phyloP scores from a whole-genome alignment of 768 basidiomycete species.

The Suillus subluteus region DNA sequence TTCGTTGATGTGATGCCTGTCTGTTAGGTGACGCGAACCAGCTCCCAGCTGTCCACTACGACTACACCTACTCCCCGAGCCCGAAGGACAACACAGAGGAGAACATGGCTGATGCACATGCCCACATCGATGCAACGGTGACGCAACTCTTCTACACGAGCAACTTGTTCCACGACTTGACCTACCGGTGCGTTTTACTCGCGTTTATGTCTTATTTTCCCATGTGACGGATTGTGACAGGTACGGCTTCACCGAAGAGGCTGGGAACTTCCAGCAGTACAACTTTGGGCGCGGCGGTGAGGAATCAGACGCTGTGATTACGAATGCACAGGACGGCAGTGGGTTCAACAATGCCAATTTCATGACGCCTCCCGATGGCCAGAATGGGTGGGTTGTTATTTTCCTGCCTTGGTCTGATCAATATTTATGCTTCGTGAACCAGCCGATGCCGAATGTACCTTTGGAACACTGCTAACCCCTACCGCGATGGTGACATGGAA shows the following conservation, averaged over 20 bases:
- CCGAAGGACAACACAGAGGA: constrained; percentile 51
- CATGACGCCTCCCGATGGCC: constrained; percentile 83
- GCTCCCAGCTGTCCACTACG: constrained; percentile 45
- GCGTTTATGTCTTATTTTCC: not conserved
- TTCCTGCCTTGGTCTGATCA: not conserved
- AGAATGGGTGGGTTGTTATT: constrained; percentile 57
- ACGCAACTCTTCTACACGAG: constrained; percentile 89
- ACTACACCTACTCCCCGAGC: constrained; percentile 77
- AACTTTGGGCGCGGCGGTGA: constrained; percentile 92
- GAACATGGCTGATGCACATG: constrained; percentile 71
- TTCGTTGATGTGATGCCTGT: not conserved
- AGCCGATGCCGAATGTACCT: constrained; percentile 92
- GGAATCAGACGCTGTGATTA: constrained; percentile 89
- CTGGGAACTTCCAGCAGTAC: constrained; percentile 98
- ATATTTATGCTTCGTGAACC: not conserved
- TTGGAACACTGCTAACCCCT: constrained; percentile 91
- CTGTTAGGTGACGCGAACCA: constrained; percentile 2
- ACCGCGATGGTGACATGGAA: constrained; percentile 93
- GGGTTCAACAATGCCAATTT: constrained; percentile 95
- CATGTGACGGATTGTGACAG: constrained; percentile 38
- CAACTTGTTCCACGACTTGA: constrained; percentile 82
- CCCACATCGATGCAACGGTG: constrained; percentile 85
- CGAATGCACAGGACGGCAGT: constrained; percentile 94
- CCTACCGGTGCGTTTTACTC: constrained; percentile 55
- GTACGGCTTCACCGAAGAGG: constrained; percentile 88